Evolutionary conservation across 1,139 yeast species (phyloP).

Genomic region (Pichia sorboxylosa): DNA sequence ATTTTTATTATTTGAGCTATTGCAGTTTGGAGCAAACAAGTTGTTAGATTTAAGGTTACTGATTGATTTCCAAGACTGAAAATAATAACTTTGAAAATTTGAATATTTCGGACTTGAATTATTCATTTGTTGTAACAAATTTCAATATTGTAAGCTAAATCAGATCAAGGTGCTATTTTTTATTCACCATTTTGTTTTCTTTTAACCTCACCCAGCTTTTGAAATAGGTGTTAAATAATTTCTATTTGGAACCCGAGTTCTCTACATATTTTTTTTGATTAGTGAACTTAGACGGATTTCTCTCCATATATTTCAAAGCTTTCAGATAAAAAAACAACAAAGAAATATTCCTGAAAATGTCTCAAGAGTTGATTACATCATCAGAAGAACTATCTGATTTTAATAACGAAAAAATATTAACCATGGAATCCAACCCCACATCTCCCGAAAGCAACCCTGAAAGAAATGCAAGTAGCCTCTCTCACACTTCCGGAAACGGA

Average conservation of each 20-base stretch:
- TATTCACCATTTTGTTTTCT: neutral
- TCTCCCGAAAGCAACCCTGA: conserved; percentile 15
- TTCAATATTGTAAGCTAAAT: too few relatives aligned
- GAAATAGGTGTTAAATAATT: conserved; percentile 22
- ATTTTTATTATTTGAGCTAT: too few relatives aligned
- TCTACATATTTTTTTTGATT: too few relatives aligned
- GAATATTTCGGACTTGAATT: too few relatives aligned
- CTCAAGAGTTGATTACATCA: conserved; percentile 10
- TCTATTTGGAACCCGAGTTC: conserved; percentile 24
- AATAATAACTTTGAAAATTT: too few relatives aligned
- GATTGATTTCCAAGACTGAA: too few relatives aligned
- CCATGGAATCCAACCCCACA: conserved; percentile 13
- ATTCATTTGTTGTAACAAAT: too few relatives aligned
- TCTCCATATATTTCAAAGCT: conserved; percentile 18
- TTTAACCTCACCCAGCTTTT: conserved; percentile 10
- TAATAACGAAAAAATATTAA: conserved; percentile 11
- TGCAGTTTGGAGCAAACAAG: too few relatives aligned
- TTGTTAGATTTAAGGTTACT: too few relatives aligned
- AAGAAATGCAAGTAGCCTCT: too few relatives aligned
- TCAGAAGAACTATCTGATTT: conserved; percentile 19
- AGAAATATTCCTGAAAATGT: too few relatives aligned
- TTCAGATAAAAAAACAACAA: neutral
- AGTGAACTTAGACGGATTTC: conserved; percentile 25
- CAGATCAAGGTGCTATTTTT: too few relatives aligned
- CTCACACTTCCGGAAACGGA: conserved; percentile 14